Percentiles rank a stretch among this genome's conserved stretches.
Conservation (phyloP, 2,329 filamentous ascomycete genomes). For the Fusarium sp. region DNA sequence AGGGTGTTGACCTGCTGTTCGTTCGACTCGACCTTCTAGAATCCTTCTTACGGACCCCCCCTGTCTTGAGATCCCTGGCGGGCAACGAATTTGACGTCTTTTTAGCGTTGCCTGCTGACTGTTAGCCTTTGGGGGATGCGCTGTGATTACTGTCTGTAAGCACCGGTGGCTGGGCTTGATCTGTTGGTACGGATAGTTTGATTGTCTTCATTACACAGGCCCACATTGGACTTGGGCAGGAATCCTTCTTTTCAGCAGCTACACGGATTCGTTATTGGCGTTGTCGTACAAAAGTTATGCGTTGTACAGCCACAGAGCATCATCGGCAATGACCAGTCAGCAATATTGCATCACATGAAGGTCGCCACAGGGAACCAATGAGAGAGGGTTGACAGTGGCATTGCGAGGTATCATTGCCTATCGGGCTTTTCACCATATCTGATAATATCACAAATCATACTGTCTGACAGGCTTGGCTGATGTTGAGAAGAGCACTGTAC, state of each 20-base stretch:
- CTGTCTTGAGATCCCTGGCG: conserved; percentile 35
- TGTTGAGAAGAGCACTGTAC: conserved; percentile 6
- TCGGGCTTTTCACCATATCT: conserved; percentile 27
- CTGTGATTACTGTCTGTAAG: conserved; percentile 32
- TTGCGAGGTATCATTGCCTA: conserved; percentile 8
- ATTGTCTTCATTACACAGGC: conserved; percentile 29
- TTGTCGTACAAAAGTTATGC: conserved; percentile 9
- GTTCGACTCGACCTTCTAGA: conserved; percentile 44
- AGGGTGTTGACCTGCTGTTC: conserved; percentile 12
- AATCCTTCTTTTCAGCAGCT: conserved; percentile 17
- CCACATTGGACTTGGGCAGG: conserved; percentile 20
- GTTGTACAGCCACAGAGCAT: conserved; percentile 9
- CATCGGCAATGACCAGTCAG: conserved; percentile 28
- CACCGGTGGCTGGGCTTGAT: conserved; percentile 24
- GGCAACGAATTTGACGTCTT: conserved; percentile 28
- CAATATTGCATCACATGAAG: conserved; percentile 24
- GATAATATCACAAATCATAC: conserved; percentile 27
- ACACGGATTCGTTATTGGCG: conserved; percentile 13
- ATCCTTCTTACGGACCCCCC: conserved; percentile 40
- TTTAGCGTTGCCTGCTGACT: conserved; percentile 30
- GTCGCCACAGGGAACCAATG: conserved; percentile 20
- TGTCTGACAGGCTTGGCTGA: conserved; percentile 16
- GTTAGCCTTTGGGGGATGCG: conserved; percentile 25
- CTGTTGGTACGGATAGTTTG: conserved; percentile 23
- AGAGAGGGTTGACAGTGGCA: background rate